Base-by-base conservation (phyloP, 1,284 basidiomycete species). In the Ceratobasidium sp. region DNA sequence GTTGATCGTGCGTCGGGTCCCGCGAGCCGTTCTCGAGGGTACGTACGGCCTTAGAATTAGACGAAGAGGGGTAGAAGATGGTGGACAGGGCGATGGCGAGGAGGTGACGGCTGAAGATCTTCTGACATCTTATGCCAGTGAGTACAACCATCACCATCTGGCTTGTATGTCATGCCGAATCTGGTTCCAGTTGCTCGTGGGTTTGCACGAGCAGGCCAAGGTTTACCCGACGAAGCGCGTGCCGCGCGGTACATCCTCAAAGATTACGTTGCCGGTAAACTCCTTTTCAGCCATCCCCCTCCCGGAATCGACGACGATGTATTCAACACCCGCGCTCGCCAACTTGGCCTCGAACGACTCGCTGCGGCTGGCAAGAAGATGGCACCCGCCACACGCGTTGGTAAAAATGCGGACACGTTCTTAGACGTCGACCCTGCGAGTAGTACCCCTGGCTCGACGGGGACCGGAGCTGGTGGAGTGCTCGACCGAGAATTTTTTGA, bases 171-270 rank as follows among this genome's bases (percentile, higher is more conserved):
- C 42, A 38, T 15, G 50, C 28, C 75, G 15, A 56, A 74, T 57
- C 52, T 48, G 13, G 77, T 44, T 77, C 20, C 79, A 97, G 96
- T 98, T 81, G 96, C 92, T n/a, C 89, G 97, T 81, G 98, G 98
- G 38, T 97, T 94, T 85, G 94, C 93, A 81, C 92, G 97, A 65
- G 92, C 97, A 12, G 96, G 97, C 0, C 96, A 97, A 86, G 98
- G 98, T 69, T 98, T 97, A 84, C 97, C 98, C 1, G 98, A 99
- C 83, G 97, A 98, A 84, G 96, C 97, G 28, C 92, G 96, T 73
- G 93, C 97, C 0, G 95, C 97, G 15, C 91, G 98, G 78, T 94
- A 94, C 83, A 90, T 99, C 75, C 89, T 99, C 77, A 99, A 99
- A 85, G 98, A 99, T 86, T 99, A 98, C 82, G 96, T 99, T 80